Evolutionary conservation across 345 rosid species (phyloP), one percentile per base, ranked within the genome.

Genomic region (Acer saccharum): DNA sequence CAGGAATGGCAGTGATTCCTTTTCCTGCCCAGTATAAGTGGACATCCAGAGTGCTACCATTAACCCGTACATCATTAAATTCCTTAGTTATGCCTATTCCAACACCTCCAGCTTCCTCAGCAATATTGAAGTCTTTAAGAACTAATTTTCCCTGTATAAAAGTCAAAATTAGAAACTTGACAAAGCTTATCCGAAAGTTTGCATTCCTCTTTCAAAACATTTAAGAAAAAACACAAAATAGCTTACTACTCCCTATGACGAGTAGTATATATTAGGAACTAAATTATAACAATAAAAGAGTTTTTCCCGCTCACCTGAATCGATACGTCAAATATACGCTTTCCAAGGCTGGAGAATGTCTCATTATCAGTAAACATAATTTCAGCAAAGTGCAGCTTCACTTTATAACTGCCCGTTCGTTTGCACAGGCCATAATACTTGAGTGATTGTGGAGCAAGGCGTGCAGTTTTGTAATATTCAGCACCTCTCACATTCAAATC

Each of bases 331-430:
- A 96, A 96, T 29, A 86, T 44, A 62, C 99, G 90, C 63, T 72
- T 82, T 16, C 99, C 97, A 7, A 88, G 79, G 85, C 99, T 96
- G 63, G 65, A 78, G 77, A 55, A 96, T 10, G 83, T 80, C 79
- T 79, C 65, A 50, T 88, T 84, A 70, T 86, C 23, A 1, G 94
- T 72, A 75, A 72, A 94, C 91, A 88, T 91, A 50, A 96, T 92
- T 84, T 96, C 99, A 18, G 99, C 94, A 78, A 96, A 96, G 80
- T 94, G 93, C 41, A 96, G 97, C 60, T 77, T 69, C 25, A 94
- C 90, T 57, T 81, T 90, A 70, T 96, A 96, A 68, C 85, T 82
- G 41, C 91, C 94, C 10, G 29, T 6, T 54, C 25, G 72, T 95
- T 94, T 67, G 65, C 97, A 96, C 10, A 90, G 83, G 76, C 88